Evolutionary conservation across 169 alveolate species (phyloP), one percentile per base, ranked within the genome.

Genomic region (Babesia gibsoni): DNA sequence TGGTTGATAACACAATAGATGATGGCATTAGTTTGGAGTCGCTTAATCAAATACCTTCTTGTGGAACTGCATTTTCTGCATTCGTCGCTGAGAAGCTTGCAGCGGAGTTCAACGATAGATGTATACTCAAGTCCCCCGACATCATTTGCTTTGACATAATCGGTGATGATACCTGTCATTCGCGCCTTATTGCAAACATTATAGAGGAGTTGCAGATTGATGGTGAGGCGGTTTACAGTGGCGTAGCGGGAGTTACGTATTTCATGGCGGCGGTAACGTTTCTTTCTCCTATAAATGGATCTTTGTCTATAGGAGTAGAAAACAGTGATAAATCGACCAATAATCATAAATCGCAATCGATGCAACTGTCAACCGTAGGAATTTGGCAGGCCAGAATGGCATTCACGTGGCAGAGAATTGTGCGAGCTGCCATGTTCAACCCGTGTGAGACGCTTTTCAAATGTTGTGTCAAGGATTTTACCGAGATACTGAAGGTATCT

Each of bases 311-410:
- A n/a, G n/a, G n/a, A n/a, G n/a, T n/a, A 14, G 48, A 39, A 12
- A 12, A 39, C 18, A 16, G 18, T 39, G 12, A 16, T 12, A 39
- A 14, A 39, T 39, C 48, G 18, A 12, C 48, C 16, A 12, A 16
- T 39, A 39, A 16, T 39, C 16, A 39, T 39, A 12, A 16, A 12
- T 39, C 9, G 10, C 7, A 53, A 65, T 30, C 22, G 2, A 2
- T 25, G 25, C n/a, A 14, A 65, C 52, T 70, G 16, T 29, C 54
- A n/a, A 53, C 83, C 23, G 52, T 68, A 1, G 78, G 65, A 20
- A 61, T 79, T 16, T 79, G 88, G 88, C 68, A 64, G 33, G 58
- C 54, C 1, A 64, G 88, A 27, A 43, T 64, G 42, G 88, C 79
- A 32, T 69, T 42, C 65, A n/a, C 69, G 9, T 69, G 77, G 72